Percentiles rank a stretch among this genome's conserved stretches.
Conservation (phyloP, 2,329 filamentous ascomycete genomes). For the Colletotrichum tanaceti region DNA sequence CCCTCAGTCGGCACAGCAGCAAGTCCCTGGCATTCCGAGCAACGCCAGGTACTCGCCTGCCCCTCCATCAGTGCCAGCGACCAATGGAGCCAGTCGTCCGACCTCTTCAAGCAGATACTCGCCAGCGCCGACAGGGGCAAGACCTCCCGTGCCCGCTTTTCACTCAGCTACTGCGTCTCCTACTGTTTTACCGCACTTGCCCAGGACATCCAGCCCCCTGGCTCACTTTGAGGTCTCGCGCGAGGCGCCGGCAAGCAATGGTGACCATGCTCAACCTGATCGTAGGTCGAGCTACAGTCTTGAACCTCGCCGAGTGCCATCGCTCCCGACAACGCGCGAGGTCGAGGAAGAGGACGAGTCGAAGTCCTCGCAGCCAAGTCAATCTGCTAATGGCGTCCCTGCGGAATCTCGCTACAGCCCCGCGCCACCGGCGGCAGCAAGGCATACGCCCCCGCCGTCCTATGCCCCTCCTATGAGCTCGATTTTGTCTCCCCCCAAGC, state of each 20-base stretch:
- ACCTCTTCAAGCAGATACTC: slow-evolving; percentile 64
- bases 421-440: slow-evolving; percentile 47
- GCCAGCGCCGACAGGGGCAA: slow-evolving; percentile 56
- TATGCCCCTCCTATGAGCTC: slow-evolving; percentile 52
- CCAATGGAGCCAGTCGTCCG: slow-evolving; percentile 54
- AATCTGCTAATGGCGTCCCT: slow-evolving; percentile 40
- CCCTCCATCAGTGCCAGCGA: slow-evolving; percentile 54
- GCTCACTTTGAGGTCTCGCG: slow-evolving; percentile 69
- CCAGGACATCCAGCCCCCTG: slow-evolving; percentile 73
- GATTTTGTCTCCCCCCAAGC: slow-evolving; percentile 67
- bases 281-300: slow-evolving; percentile 65
- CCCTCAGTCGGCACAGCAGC: slow-evolving; percentile 52
- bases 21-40: slow-evolving; percentile 49
- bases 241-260: slow-evolving; percentile 47
- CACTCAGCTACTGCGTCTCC: slow-evolving; percentile 50
- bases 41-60: slow-evolving; percentile 73
- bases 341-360: slow-evolving; percentile 68
- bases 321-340: slow-evolving; percentile 70
- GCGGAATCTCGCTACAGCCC: slow-evolving; percentile 55
- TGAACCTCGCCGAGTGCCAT: slow-evolving; percentile 66
- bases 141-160: slow-evolving; percentile 57
- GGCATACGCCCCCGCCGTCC: slow-evolving; percentile 63
- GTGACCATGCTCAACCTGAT: slow-evolving; percentile 57
- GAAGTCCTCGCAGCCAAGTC: slow-evolving; percentile 22
- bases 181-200: slow-evolving; percentile 66